Evolutionary conservation across 2,329 filamentous ascomycete genomes (phyloP).

Genomic region (Sarocladiaceae sp.): DNA sequence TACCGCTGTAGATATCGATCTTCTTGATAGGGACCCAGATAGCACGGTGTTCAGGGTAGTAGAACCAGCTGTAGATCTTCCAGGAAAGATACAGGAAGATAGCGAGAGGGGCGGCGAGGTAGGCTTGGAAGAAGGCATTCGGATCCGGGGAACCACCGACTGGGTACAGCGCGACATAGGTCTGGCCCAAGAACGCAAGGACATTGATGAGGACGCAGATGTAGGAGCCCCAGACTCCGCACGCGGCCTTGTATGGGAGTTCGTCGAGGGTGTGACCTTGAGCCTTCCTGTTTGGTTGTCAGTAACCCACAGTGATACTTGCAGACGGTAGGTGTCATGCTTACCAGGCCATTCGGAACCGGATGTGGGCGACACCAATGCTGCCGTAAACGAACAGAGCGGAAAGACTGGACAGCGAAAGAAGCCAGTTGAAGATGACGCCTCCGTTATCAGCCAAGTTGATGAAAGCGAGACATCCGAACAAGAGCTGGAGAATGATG

Average conservation of each 20-base stretch:
- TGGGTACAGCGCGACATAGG: constrained; percentile 29
- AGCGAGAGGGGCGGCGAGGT: too few relatives aligned
- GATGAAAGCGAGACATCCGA: constrained; percentile 42
- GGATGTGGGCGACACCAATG: constrained; percentile 60
- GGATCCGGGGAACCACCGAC: background rate
- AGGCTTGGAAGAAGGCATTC: too few relatives aligned
- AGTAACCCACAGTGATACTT: too few relatives aligned
- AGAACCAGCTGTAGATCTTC: constrained; percentile 3
- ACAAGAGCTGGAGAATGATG: constrained; percentile 34
- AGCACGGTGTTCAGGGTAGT: background rate
- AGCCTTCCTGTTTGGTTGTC: too few relatives aligned
- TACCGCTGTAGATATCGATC: background rate
- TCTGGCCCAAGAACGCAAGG: constrained; percentile 51
- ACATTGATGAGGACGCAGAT: constrained; percentile 55
- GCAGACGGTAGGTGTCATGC: too few relatives aligned
- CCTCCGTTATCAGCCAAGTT: constrained; percentile 37
- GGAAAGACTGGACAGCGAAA: constrained; percentile 56
- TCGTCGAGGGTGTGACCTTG: constrained; percentile 61
- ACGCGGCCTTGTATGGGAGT: constrained; percentile 59
- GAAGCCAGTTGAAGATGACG: constrained; percentile 58
- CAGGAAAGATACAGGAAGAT: too few relatives aligned
- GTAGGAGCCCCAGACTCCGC: constrained; percentile 60
- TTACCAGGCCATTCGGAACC: constrained; percentile 60
- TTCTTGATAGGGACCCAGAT: background rate
- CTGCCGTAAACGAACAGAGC: constrained; percentile 62